A percentile compares a stretch with the other conserved stretches of the same genome.
phyloP scores from a whole-genome alignment of 1,139 yeast species.

The Arxiozyma bovina region DNA sequence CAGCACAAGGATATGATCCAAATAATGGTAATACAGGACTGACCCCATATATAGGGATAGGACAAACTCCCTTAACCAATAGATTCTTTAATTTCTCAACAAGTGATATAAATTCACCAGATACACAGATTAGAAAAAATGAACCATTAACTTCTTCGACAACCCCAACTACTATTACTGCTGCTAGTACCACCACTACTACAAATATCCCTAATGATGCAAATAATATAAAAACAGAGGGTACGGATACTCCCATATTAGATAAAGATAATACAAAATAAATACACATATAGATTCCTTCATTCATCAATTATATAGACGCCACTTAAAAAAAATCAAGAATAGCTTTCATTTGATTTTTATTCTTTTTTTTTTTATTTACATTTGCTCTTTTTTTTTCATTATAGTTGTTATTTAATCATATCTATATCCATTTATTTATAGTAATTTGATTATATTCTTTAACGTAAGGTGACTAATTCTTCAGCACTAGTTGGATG shows the following conservation, averaged over 20 bases:
- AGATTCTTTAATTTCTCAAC: conserved; percentile 23
- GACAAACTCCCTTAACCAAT: conserved; percentile 26
- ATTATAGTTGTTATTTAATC: neutral
- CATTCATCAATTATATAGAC: neutral
- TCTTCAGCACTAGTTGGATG: conserved; percentile 99
- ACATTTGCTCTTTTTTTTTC: no score
- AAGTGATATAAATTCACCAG: conserved; percentile 10
- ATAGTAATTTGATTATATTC: neutral
- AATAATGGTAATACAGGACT: conserved; percentile 25
- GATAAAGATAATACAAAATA: neutral
- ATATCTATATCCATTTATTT: neutral
- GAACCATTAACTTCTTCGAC: neutral
- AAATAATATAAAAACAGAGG: neutral
- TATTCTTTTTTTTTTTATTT: no score
- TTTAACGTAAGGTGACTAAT: conserved; percentile 61
- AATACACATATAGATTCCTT: neutral
- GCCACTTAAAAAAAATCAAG: neutral
- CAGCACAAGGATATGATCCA: conserved; percentile 6
- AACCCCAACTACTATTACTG: neutral
- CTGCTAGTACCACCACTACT: neutral
- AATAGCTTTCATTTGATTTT: neutral
- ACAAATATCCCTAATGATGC: neutral
- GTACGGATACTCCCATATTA: neutral
- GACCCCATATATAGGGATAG: conserved; percentile 26
- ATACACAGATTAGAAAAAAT: neutral